phyloP scores from a whole-genome alignment of 2,329 filamentous ascomycete genomes.

The Aurifilum marmelostoma region DNA sequence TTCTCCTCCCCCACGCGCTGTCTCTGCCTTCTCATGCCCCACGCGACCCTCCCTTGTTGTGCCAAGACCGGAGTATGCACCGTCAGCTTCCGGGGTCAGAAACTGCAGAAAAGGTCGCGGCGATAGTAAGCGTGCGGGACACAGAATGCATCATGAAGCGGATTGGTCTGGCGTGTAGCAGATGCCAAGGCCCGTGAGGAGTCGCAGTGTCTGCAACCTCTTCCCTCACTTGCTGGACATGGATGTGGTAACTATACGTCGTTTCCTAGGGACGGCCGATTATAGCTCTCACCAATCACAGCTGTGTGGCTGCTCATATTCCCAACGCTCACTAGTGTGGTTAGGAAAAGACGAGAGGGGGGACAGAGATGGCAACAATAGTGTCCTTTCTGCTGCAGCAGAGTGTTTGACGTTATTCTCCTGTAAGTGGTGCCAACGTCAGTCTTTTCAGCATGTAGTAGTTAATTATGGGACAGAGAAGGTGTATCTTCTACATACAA shows the following conservation, averaged over 20 bases:
- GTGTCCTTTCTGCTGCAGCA: neutral
- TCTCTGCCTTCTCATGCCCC: neutral
- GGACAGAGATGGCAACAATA: neutral
- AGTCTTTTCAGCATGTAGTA: too few species aligned
- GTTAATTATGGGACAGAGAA: neutral
- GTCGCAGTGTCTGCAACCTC: neutral
- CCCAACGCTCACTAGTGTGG: neutral
- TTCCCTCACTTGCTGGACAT: neutral
- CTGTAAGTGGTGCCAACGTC: neutral
- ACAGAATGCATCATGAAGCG: neutral
- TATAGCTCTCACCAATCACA: neutral
- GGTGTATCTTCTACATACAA: neutral
- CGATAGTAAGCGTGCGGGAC: neutral
- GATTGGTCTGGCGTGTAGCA: neutral
- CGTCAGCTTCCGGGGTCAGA: neutral
- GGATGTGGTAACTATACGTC: neutral
- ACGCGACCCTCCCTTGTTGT: neutral
- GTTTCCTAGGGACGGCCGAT: neutral
- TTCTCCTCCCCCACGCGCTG: neutral
- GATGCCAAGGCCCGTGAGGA: neutral
- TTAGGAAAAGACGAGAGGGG: neutral
- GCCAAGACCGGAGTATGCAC: neutral
- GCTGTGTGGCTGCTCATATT: neutral
- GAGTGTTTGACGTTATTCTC: neutral
- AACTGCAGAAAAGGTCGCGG: neutral